Evolutionary conservation across 2,329 filamentous ascomycete genomes (phyloP), one percentile per base, ranked within the genome.

Genomic region (Dothidotthia symphoricarpi): DNA sequence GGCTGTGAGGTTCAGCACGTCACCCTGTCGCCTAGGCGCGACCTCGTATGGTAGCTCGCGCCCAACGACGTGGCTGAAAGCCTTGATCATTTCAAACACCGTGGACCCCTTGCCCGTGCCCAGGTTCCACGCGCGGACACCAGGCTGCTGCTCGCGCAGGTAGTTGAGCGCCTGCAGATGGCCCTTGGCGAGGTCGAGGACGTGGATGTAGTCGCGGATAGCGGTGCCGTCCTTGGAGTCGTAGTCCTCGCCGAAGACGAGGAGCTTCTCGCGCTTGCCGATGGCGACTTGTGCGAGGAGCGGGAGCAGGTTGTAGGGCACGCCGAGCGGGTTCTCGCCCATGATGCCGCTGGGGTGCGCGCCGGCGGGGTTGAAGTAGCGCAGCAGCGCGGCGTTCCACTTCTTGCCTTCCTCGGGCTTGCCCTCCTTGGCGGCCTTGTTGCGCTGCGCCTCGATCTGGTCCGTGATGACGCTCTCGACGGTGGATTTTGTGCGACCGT

Each of bases 161-260:
- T 94, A 88, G 73, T 93, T 89, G 55, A 98, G 83, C 15, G 94
- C 93, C 43, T 87, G 80, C 41, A 95, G 75, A 68, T 96, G 90
- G 45, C 90, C 90, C 47, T 80, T 80, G 30, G 90, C 87, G 16
- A 96, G 82, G 63, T 96, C 90, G 48, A 95, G 78, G 41, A 96
- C 88, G 75, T 96, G 90, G 69, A 98, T 96, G 77, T 98, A 98
- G 73, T 98, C 93, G 57, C 93, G 86, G 67, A 96, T 95, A 47
- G 88, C 88, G 36, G 90, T 96, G 50, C 90, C 90, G 66, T 96
- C 90, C 57, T 83, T 85, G 36, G 89, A 95, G 22, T 76, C 66
- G 74, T 98, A 98, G 75, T 98, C 89, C 53, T 95, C 85, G 47
- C 93, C 93, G 65, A 95, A 98, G 9, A 98, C 89, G 43, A 95